phyloP scores from a whole-genome alignment of 2,329 filamentous ascomycete genomes.

The Clonostachys byssicola region DNA sequence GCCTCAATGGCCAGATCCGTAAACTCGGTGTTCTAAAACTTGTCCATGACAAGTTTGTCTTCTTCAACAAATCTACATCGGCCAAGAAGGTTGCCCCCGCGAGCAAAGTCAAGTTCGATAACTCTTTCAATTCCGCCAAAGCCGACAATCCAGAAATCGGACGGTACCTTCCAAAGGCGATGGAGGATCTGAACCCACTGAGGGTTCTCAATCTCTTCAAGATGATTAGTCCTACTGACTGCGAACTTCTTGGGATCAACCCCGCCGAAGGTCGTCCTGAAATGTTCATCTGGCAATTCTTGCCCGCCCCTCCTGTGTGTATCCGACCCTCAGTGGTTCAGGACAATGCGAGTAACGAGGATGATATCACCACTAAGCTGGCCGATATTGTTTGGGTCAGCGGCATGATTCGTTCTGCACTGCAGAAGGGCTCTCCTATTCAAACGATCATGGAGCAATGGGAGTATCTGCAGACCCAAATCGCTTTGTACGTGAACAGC shows the following conservation, averaged over 20 bases:
- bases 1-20: constrained; percentile 85
- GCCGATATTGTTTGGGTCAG: constrained; percentile 94
- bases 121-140: constrained; percentile 77
- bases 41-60: constrained; percentile 85
- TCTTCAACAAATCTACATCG: constrained; percentile 85
- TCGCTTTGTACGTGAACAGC: constrained; percentile 97
- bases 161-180: constrained; percentile 85
- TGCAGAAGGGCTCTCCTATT: constrained; percentile 79
- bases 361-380: constrained; percentile 95
- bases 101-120: constrained; percentile 80
- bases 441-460: constrained; percentile 95
- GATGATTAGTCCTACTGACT: constrained; percentile 78
- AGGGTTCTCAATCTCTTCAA: constrained; percentile 89
- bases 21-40: constrained; percentile 93
- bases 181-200: constrained; percentile 90
- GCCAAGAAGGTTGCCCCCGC: constrained; percentile 78
- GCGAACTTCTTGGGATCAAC: constrained; percentile 86
- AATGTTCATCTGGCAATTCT: constrained; percentile 96
- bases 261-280: constrained; percentile 84
- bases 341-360: constrained; percentile 89
- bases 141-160: constrained; percentile 78
- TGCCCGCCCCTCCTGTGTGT: constrained; percentile 90
- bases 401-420: constrained; percentile 75
- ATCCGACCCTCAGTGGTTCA: constrained; percentile 93
- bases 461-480: constrained; percentile 93